Percentiles rank a stretch among this genome's conserved stretches.
Evolutionary conservation across 192 early-diverging fungal genomes (phyloP).

Genomic region (Spizellomyces punctatus): DNA sequence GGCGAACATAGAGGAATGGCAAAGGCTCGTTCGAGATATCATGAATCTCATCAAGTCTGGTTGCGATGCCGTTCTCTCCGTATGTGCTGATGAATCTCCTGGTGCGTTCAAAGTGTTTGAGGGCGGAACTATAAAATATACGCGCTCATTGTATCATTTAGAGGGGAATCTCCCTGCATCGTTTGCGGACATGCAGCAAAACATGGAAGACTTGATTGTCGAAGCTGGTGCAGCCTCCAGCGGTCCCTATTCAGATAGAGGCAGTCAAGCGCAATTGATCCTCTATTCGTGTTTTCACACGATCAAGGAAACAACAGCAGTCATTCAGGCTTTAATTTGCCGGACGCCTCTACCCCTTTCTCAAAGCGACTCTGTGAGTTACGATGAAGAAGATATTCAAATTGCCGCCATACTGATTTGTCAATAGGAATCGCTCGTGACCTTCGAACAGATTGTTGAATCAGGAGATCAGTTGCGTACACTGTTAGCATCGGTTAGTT

Average conservation of each 20-base stretch:
- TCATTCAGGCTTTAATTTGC: slow-evolving; percentile 53
- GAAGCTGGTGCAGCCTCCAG: slow-evolving; percentile 24
- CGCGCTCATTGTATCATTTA: slow-evolving; percentile 34
- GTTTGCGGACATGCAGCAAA: slow-evolving; percentile 59
- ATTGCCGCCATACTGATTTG: too few relatives aligned
- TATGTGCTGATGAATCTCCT: slow-evolving; percentile 40
- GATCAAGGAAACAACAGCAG: slow-evolving; percentile 78
- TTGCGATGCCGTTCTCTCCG: slow-evolving; percentile 34
- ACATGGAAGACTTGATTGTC: slow-evolving; percentile 49
- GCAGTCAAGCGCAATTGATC: slow-evolving; percentile 82
- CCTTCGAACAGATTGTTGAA: slow-evolving; percentile 32
- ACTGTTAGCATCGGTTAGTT: slow-evolving; percentile 53
- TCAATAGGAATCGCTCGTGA: slow-evolving; percentile 15
- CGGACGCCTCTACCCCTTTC: slow-evolving; percentile 41
- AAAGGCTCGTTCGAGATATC: slow-evolving; percentile 5
- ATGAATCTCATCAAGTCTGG: slow-evolving; percentile 25
- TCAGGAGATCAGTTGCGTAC: slow-evolving; percentile 52
- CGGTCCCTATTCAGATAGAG: slow-evolving; percentile 44
- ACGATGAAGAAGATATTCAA: too few relatives aligned
- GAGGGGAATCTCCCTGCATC: slow-evolving; percentile 89
- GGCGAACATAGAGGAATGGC: slow-evolving; percentile 19
- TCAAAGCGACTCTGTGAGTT: neutral
- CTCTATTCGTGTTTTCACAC: slow-evolving; percentile 91
- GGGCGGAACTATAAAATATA: neutral
- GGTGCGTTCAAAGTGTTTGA: neutral